Base-by-base conservation (phyloP, 2,329 filamentous ascomycete species). In the Drechslerella dactyloides region DNA sequence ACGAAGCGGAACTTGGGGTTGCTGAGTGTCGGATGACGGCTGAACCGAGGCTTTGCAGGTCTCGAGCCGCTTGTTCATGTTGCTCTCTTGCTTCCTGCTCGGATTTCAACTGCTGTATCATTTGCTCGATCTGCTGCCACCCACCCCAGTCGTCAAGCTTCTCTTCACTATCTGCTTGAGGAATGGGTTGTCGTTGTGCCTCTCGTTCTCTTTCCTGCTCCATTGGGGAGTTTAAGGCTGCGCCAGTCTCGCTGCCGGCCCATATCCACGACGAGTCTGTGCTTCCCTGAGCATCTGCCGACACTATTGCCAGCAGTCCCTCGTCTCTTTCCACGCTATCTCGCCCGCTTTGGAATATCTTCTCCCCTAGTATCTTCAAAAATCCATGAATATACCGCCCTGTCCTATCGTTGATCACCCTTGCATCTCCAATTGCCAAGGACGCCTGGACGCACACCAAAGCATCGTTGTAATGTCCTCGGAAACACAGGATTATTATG, bases 371-470 rank as follows among this genome's bases (percentile, higher is more conserved):
- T 4, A 83, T 82, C 2, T 87, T 86, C 4, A 93, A 80, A 78
- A 97, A 97, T 79, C 96, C 96, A 0, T 86, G 83, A 1, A 96
- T 81, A 76, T 93, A 90, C 11, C 90, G 87, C 1, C 93, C 93
- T 77, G 92, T 96, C 1, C 90, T 87, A 0, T 85, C 81, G 63
- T 93, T 92, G 37, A 92, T 84, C 48, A 89, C 87, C 53, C 91
- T 85, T 15, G 85, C 82, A n/a, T 87, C 84, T 27, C 89, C 88
- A 63, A 97, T 88, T 1, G 86, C 85, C 0, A 87, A 84, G 10
- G 89, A 85, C 0, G 89, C 87, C 61, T 90, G 86, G 10, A 93
- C 84, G 75, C 93, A 91, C 1, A 86, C 85, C 10, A 88, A 80
- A 0, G 93, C 93, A 1, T 87, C 84, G 2, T 89, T 85, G 77